Percentiles rank a stretch among this genome's conserved stretches.
These are phyloP conservation scores for Nemania serpens DNA, from an alignment of 2,329 filamentous ascomycete genomes.

Conservation along the genomic window DNA sequence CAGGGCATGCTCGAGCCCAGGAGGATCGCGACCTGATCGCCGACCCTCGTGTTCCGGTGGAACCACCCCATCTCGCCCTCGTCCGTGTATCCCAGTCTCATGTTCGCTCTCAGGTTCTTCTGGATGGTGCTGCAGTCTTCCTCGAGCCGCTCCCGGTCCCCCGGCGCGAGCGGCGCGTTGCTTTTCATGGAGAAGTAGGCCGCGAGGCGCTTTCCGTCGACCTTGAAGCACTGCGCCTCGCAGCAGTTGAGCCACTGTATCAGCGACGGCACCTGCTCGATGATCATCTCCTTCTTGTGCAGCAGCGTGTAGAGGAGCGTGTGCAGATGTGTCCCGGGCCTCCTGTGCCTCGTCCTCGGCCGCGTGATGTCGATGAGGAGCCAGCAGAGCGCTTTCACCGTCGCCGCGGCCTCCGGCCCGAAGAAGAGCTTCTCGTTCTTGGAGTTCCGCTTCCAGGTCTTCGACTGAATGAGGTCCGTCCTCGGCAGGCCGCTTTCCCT, in stretches of 20 bases:
- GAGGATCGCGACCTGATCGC: conserved; percentile 20
- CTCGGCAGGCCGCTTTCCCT: conserved; percentile 12
- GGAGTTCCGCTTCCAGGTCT: conserved; percentile 20
- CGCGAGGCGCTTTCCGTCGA: conserved; percentile 14
- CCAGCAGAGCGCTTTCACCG: conserved; percentile 19
- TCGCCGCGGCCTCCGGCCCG: conserved; percentile 1
- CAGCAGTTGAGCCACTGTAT: conserved; percentile 27
- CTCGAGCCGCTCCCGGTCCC: conserved; percentile 8
- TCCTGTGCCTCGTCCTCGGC: conserved; percentile 7
- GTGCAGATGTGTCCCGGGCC: conserved; percentile 14
- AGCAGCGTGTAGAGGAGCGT: conserved; percentile 7
- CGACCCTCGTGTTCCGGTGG: conserved; percentile 11
- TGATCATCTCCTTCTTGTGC: conserved; percentile 16
- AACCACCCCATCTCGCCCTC: conserved; percentile 26
- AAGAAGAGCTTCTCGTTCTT: conserved; percentile 18
- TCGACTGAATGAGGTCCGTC: conserved; percentile 5
- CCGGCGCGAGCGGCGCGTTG: conserved; percentile 1
- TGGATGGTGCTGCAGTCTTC: conserved; percentile 14
- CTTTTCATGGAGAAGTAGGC: conserved; percentile 20
- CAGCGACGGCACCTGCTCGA: conserved; percentile 11
- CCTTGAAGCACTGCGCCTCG: conserved; percentile 19
- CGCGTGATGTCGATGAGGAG: conserved; percentile 25
- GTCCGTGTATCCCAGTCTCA: conserved; percentile 23
- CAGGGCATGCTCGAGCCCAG: conserved; percentile 26
- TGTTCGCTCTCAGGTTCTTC: conserved; percentile 21